Evolutionary conservation across 2,329 filamentous ascomycete species (phyloP).

Genomic region (Piedraia hortae): DNA sequence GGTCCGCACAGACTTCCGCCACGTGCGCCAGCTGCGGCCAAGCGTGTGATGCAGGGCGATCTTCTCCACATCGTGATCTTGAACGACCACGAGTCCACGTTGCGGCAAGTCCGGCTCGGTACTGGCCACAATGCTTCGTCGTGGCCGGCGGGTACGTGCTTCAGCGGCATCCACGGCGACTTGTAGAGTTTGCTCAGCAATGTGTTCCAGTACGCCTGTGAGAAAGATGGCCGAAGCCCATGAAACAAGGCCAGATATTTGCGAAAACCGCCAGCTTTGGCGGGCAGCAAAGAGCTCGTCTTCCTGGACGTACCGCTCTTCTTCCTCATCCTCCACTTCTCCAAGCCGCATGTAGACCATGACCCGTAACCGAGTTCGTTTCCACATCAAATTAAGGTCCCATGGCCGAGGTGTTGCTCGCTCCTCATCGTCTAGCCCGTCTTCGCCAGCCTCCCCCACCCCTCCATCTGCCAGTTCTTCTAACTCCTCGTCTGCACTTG

Average conservation of each 20-base stretch:
- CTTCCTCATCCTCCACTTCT: slow-evolving; percentile 93
- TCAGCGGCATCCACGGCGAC: slow-evolving; percentile 65
- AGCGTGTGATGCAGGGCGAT: slow-evolving; percentile 71
- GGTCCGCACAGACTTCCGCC: slow-evolving; percentile 60
- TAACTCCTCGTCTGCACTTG: slow-evolving; percentile 62
- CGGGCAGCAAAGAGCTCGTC: slow-evolving; percentile 38
- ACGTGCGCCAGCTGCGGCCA: slow-evolving; percentile 74
- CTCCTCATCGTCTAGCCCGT: slow-evolving; percentile 42
- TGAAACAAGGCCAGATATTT: slow-evolving; percentile 30
- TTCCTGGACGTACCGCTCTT: slow-evolving; percentile 63
- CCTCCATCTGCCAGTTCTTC: slow-evolving; percentile 62
- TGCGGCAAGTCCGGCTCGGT: not conserved
- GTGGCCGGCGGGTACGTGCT: slow-evolving; percentile 24
- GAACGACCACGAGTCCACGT: slow-evolving; percentile 33
- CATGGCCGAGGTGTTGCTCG: slow-evolving; percentile 30
- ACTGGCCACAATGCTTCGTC: slow-evolving; percentile 8
- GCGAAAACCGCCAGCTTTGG: slow-evolving; percentile 25
- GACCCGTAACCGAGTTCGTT: slow-evolving; percentile 67
- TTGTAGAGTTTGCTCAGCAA: slow-evolving; percentile 76
- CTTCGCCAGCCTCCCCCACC: too few species aligned
- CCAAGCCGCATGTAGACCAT: slow-evolving; percentile 97
- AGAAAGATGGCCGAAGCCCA: slow-evolving; percentile 87
- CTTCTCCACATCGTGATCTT: slow-evolving; percentile 78
- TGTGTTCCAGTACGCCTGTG: slow-evolving; percentile 77
- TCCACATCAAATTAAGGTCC: slow-evolving; percentile 86